These are phyloP conservation scores for Cladosporium sp. DNA, from an alignment of 2,329 filamentous ascomycete genomes.

Conservation along the genomic window DNA sequence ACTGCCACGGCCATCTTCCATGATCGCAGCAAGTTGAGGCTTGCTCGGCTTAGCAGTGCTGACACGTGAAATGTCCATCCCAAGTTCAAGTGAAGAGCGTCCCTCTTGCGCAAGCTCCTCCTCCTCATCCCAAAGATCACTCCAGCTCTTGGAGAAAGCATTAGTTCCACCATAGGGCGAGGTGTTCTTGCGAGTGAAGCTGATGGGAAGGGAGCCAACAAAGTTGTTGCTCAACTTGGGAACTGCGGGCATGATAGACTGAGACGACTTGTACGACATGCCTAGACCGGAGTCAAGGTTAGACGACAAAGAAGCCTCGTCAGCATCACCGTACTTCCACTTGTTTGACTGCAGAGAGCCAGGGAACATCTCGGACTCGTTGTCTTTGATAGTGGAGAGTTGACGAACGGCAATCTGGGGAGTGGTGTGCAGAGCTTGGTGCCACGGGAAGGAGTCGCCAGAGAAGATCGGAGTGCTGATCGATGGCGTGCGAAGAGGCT, in stretches of 20 bases:
- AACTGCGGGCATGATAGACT: slow-evolving; percentile 33
- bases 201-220: slow-evolving; percentile 69
- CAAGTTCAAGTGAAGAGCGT: slow-evolving; percentile 44
- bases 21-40: slow-evolving; percentile 43
- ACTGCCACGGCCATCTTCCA: slow-evolving; percentile 50
- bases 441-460: slow-evolving; percentile 86
- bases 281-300: slow-evolving; percentile 80
- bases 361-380: slow-evolving; percentile 83
- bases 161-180: slow-evolving; percentile 28
- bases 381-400: slow-evolving; percentile 79
- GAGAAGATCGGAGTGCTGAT: slow-evolving; percentile 83
- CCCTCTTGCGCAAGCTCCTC: slow-evolving; percentile 69
- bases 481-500: slow-evolving; percentile 92
- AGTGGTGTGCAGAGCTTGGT: slow-evolving; percentile 79
- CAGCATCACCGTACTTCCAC: slow-evolving; percentile 72
- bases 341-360: slow-evolving; percentile 66
- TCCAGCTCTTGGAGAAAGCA: slow-evolving; percentile 96
- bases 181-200: slow-evolving; percentile 61
- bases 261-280: slow-evolving; percentile 74
- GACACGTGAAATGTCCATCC: slow-evolving; percentile 39
- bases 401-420: slow-evolving; percentile 72
- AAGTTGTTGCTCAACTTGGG: slow-evolving; percentile 62
- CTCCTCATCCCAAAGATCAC: slow-evolving; percentile 96
- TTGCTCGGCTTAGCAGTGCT: slow-evolving; percentile 59
- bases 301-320: slow-evolving; percentile 80